A percentile compares a stretch with the other conserved stretches of the same genome.
These are phyloP conservation scores for Cladorrhinum samala DNA, from an alignment of 495 filamentous ascomycete species.

Conservation along the genomic window DNA sequence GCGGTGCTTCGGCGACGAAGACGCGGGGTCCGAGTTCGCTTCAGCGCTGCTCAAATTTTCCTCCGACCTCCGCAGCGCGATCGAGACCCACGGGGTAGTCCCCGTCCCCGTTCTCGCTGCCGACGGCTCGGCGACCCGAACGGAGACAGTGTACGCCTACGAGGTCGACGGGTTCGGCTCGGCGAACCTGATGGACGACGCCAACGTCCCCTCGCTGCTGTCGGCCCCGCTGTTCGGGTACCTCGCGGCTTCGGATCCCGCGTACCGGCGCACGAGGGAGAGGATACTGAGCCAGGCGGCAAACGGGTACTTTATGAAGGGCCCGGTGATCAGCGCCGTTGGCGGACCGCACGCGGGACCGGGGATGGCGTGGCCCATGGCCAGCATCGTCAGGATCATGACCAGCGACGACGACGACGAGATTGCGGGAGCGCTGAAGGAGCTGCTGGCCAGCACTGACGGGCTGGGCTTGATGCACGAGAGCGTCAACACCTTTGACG, in stretches of 20 bases:
- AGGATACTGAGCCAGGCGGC: constrained; percentile 37
- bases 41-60: no score
- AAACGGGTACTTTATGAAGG: constrained; percentile 55
- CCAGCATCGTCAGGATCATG: constrained; percentile 42
- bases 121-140: constrained; percentile 15
- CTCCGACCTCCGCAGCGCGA: constrained; percentile 38
- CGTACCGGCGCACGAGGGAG: constrained; percentile 47
- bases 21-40: no score
- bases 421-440: constrained; percentile 39
- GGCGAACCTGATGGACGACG: constrained; percentile 54
- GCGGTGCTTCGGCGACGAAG: no score
- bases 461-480: constrained; percentile 57
- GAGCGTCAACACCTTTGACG: constrained; percentile 50
- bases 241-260: constrained; percentile 31
- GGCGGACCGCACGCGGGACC: constrained; percentile 54
- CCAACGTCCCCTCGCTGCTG: constrained; percentile 54
- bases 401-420: constrained; percentile 42
- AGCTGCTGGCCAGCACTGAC: constrained; percentile 47
- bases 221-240: constrained; percentile 50
- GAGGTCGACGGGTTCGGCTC: constrained; percentile 56
- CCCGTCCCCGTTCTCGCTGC: constrained; percentile 24
- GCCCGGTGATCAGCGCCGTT: constrained; percentile 46
- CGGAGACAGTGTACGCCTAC: constrained; percentile 49
- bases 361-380: constrained; percentile 55
- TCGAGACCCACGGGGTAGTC: constrained; percentile 46